A percentile compares a stretch with the other conserved stretches of the same genome.
These are phyloP conservation scores for Paspalum notatum DNA, from an alignment of 176 grass and related monocot species.

Conservation along the genomic window DNA sequence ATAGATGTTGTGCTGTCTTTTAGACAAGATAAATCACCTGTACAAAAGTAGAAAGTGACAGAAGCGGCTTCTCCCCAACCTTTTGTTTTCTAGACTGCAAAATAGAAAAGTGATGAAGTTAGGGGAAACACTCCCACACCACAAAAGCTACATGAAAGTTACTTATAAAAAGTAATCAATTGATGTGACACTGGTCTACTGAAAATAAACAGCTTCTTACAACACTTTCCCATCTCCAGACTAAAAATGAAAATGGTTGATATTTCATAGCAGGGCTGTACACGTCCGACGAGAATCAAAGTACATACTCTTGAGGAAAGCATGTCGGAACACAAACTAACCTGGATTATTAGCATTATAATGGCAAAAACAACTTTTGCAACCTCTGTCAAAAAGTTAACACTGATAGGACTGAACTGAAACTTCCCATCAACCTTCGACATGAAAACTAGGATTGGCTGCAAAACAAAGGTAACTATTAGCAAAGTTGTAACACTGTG, in stretches of 20 bases:
- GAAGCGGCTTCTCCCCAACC: constrained; percentile 90
- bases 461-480: constrained; percentile 44
- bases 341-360: constrained; percentile 87
- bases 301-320: constrained; percentile 41
- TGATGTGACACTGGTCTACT: not conserved
- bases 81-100: constrained; percentile 92
- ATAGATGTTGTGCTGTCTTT: constrained; percentile 1
- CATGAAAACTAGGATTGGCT: constrained; percentile 99
- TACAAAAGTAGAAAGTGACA: constrained; percentile 94
- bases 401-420: constrained; percentile 91
- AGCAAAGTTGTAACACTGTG: not conserved
- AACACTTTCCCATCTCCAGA: constrained; percentile 18
- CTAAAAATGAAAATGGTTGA: constrained; percentile 10
- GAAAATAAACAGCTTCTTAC: constrained; percentile 4
- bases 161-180: constrained; percentile 16
- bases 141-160: constrained; percentile 11
- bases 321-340: constrained; percentile 44
- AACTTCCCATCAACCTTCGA: constrained; percentile 99
- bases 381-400: constrained; percentile 93
- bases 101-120: constrained; percentile 39
- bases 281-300: not conserved
- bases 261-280: not conserved
- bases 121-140: not conserved
- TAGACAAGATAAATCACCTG: constrained; percentile 64
- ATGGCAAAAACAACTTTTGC: constrained; percentile 92